Evolutionary conservation across 1,284 basidiomycete species (phyloP), one percentile per base, ranked within the genome.

Genomic region (Ustanciosporium gigantosporum): DNA sequence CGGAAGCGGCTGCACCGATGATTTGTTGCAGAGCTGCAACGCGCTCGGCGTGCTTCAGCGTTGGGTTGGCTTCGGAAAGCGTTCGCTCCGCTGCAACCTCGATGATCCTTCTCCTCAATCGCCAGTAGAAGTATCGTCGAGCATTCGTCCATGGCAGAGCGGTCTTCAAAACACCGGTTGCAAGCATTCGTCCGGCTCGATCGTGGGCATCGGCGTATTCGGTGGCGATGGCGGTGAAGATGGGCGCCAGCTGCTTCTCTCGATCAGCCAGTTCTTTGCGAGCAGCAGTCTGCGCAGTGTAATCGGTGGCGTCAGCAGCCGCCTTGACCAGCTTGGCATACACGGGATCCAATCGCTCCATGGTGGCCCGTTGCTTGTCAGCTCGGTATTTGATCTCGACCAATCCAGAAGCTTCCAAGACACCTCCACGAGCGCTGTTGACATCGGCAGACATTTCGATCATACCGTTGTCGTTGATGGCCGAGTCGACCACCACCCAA

Each of bases 401-500:
- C 69, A 98, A 86, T 80, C 95, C 95, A 80, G 98, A 94, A 3
- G 95, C 91, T 79, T 99, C 95, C 24, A 76, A 61, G 64, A 99
- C 91, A 84, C 95, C 95, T 51, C 92, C 95, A 49, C 95, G 88
- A 16, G 69, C 69, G 23, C 94, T 87, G 21, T 95, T 91, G 46
- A 89, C 86, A 78, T 98, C 95, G 34, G 94, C 94, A 41, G 48
- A 71, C 77, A 79, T 91, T 81, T 97, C 89, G 91, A 99, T 98
- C 81, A 95, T 89, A 75, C 91, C 88, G 4, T 89, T 84, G 80
- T 94, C 92, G 79, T 81, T 81, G 82, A 99, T 98, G 19, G 91
- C 90, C 22, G 94, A 92, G 80, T 98, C 95, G 48, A 99, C 85
- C 5, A 99, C 95, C 66, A 98, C 95, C 93, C 94, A 99, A 34